These are phyloP conservation scores for Puya raimondii DNA, from an alignment of 176 grass and related monocot species.

Conservation along the genomic window DNA sequence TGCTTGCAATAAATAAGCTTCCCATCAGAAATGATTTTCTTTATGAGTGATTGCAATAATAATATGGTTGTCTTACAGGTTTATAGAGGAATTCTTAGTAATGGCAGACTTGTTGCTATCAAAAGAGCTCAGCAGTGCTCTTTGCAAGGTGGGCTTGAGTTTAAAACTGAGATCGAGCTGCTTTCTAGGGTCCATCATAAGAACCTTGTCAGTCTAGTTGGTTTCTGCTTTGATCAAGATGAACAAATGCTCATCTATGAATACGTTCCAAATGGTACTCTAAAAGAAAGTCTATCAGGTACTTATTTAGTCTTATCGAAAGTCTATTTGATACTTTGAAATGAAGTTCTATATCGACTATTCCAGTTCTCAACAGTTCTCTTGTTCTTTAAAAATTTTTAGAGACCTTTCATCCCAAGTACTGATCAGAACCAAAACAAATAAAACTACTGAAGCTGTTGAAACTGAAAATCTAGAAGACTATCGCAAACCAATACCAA, in stretches of 20 bases:
- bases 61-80: constrained; percentile 31
- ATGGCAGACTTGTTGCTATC: constrained; percentile 58
- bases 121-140: constrained; percentile 63
- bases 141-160: constrained; percentile 54
- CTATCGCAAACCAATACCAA: no score
- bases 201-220: constrained; percentile 81
- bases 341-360: not conserved
- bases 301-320: not conserved
- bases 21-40: no score
- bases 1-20: no score
- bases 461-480: no score
- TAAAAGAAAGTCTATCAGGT: constrained; percentile 79
- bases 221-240: constrained; percentile 68
- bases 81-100: constrained; percentile 45
- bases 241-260: constrained; percentile 83
- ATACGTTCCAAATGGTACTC: constrained; percentile 76
- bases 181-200: constrained; percentile 74
- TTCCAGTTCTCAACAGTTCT: no score
- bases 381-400: no score
- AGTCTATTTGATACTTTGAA: not conserved
- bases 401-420: no score
- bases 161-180: constrained; percentile 74
- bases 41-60: no score
- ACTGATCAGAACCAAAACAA: no score
- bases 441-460: no score